Percentiles rank a stretch among this genome's conserved stretches.
These are phyloP conservation scores for Colletotrichum tamarilloi DNA, from an alignment of 2,329 filamentous ascomycete genomes.

Conservation along the genomic window DNA sequence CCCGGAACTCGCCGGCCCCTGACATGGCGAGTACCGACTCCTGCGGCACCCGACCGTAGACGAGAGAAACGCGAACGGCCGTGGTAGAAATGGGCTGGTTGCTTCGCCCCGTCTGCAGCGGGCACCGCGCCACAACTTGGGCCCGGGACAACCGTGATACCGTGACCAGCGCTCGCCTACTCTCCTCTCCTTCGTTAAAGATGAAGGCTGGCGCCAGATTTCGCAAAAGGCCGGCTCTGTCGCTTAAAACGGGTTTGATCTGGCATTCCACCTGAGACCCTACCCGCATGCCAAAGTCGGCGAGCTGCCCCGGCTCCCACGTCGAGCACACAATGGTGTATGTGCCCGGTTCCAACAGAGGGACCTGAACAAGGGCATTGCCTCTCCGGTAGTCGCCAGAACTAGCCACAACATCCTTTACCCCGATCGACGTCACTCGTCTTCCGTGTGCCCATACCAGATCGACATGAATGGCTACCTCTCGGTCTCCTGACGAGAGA, in stretches of 20 bases:
- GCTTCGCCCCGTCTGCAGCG: constrained; percentile 8
- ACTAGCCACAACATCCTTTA: constrained; percentile 82
- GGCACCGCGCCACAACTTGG: constrained; percentile 60
- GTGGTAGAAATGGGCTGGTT: constrained; percentile 45
- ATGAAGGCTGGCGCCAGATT: constrained; percentile 67
- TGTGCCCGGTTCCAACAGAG: constrained; percentile 71
- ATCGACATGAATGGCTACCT: constrained; percentile 85
- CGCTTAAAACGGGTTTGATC: constrained; percentile 72
- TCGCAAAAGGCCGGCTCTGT: constrained; percentile 80
- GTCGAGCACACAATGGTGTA: constrained; percentile 94
- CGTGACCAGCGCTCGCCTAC: constrained; percentile 52
- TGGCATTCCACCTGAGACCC: constrained; percentile 68
- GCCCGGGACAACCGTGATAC: constrained; percentile 67
- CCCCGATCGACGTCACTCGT: constrained; percentile 75
- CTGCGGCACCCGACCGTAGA: constrained; percentile 78
- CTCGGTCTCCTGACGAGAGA: constrained; percentile 73
- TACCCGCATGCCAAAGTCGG: constrained; percentile 80
- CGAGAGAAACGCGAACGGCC: constrained; percentile 75
- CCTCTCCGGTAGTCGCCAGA: constrained; percentile 91
- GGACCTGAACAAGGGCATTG: constrained; percentile 76
- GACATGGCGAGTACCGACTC: constrained; percentile 73
- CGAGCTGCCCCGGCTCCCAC: constrained; percentile 83
- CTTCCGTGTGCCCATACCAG: constrained; percentile 82
- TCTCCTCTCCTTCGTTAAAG: constrained; percentile 56
- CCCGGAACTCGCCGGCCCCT: constrained; percentile 79